Conservation (phyloP, 2,329 filamentous ascomycete genomes). For the Talaromyces sp. region DNA sequence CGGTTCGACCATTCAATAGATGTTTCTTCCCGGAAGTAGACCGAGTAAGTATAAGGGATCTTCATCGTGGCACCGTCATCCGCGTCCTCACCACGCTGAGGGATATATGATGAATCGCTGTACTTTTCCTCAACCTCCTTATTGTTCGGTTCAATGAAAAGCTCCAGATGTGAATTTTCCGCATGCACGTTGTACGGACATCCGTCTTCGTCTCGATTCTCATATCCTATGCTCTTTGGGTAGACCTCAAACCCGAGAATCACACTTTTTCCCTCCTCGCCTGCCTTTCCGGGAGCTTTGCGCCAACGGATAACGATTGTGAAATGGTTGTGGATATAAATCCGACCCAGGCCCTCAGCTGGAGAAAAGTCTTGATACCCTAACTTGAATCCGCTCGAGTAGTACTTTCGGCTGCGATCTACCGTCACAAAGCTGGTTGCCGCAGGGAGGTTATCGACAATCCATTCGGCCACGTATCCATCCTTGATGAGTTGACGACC, state of each 20-base stretch:
- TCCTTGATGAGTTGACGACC: slow-evolving; percentile 71
- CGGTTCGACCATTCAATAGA: slow-evolving; percentile 77
- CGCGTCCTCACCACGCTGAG: slow-evolving; percentile 56
- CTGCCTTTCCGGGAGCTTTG: slow-evolving; percentile 66
- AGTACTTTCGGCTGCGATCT: slow-evolving; percentile 82
- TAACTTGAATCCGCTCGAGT: slow-evolving; percentile 85
- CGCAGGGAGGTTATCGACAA: slow-evolving; percentile 85
- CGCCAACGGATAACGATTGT: slow-evolving; percentile 80
- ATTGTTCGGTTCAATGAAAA: slow-evolving; percentile 65
- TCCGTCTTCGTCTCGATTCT: slow-evolving; percentile 61
- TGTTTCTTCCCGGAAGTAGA: slow-evolving; percentile 83
- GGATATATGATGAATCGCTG: slow-evolving; percentile 60
- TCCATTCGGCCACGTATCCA: slow-evolving; percentile 89
- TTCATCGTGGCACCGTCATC: slow-evolving; percentile 66
- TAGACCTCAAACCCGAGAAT: slow-evolving; percentile 90
- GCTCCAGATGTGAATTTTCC: slow-evolving; percentile 64
- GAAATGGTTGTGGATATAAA: slow-evolving; percentile 84
- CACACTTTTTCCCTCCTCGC: slow-evolving; percentile 70
- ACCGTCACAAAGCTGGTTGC: slow-evolving; percentile 85
- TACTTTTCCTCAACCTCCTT: slow-evolving; percentile 57
- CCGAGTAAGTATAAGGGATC: slow-evolving; percentile 83
- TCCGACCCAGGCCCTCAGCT: slow-evolving; percentile 60
- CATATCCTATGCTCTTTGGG: slow-evolving; percentile 72
- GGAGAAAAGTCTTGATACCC: slow-evolving; percentile 70
- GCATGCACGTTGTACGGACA: slow-evolving; percentile 67